A percentile compares a stretch with the other conserved stretches of the same genome.
Conservation (phyloP, 1,284 basidiomycete species). For the Malassezia sp. region DNA sequence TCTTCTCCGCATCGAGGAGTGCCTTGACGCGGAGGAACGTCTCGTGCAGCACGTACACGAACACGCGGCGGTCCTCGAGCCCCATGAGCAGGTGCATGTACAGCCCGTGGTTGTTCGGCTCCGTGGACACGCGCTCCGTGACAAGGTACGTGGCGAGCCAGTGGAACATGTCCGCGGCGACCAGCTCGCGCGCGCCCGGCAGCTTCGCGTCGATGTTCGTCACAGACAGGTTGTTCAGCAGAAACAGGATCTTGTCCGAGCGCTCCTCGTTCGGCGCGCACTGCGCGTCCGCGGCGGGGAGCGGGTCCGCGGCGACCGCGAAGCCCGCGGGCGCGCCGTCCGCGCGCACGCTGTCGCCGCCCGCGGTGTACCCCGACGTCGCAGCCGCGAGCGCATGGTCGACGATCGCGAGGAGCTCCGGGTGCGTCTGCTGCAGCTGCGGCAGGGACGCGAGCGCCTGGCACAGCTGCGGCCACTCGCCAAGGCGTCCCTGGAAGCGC, state of each 20-base stretch:
- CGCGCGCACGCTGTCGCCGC: not conserved
- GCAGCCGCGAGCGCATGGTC: conserved; percentile 25
- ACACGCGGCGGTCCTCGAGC: conserved; percentile 48
- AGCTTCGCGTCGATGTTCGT: conserved; percentile 72
- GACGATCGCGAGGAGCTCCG: conserved; percentile 56
- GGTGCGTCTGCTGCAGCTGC: conserved; percentile 71
- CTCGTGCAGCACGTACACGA: conserved; percentile 69
- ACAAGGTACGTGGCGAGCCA: conserved; percentile 99
- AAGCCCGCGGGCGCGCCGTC: not conserved
- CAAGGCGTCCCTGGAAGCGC: conserved; percentile 73
- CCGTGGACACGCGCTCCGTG: conserved; percentile 84
- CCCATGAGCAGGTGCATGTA: conserved; percentile 87
- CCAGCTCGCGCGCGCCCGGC: conserved; percentile 25
- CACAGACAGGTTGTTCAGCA: conserved; percentile 92
- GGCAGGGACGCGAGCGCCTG: conserved; percentile 77
- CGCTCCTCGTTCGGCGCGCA: conserved; percentile 66
- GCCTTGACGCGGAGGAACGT: conserved; percentile 68
- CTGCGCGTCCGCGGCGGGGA: conserved; percentile 43
- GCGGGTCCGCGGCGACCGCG: conserved; percentile 19
- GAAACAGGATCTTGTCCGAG: conserved; percentile 90
- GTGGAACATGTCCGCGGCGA: conserved; percentile 46
- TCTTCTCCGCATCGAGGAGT: conserved; percentile 83
- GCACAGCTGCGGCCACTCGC: conserved; percentile 89
- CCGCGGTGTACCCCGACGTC: conserved; percentile 7
- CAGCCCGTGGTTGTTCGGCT: conserved; percentile 91